Evolutionary conservation across 2,329 filamentous ascomycete species (phyloP), one percentile per base, ranked within the genome.

Genomic region (Colletotrichum eremochloae): DNA sequence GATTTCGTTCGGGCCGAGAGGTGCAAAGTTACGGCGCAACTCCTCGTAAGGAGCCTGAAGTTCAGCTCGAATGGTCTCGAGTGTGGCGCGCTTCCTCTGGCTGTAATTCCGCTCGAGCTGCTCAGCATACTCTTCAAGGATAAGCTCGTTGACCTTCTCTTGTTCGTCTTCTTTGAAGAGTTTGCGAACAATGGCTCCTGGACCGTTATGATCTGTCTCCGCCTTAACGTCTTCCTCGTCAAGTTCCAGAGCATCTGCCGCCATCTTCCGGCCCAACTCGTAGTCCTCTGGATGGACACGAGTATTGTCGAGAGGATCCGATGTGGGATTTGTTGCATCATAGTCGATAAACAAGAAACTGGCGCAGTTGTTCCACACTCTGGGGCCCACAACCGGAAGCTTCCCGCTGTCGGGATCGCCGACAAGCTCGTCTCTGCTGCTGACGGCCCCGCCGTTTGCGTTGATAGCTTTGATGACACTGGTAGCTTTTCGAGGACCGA

Each of bases 271-370:
- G 61, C 95, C 96, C 74, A 99, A 92, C 76, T 99, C 96, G 82
- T 99, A 99, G 80, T 99, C 96, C 84, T 99, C 96, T 1, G 96
- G 96, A 79, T 99, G 96, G 24, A 99, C 95, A 85, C 96, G 93
- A 58, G 96, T 99, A 80, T 96, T 97, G 82, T 99, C 96, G 36
- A 99, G 87, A 71, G 97, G 97, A 80, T 99, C 96, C 0, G 95
- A 94, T 18, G 93, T 89, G 1, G 92, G 88, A 76, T 94, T 94
- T 18, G 92, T 91, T n/a, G 90, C 88, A 75, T 98, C 95, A 78
- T 94, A 98, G 66, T 93, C 91, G 72, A 99, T 94, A 79, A 91
- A 97, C 46, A 99, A 84, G 84, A 98, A 98, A 84, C 95, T 98
- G 69, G 96, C 95, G 79, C 95, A 98, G 81, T 99, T 99, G 81